A percentile compares a stretch with the other conserved stretches of the same genome.
Conservation (phyloP, 768 basidiomycete species). For the Lactarius psammicola region DNA sequence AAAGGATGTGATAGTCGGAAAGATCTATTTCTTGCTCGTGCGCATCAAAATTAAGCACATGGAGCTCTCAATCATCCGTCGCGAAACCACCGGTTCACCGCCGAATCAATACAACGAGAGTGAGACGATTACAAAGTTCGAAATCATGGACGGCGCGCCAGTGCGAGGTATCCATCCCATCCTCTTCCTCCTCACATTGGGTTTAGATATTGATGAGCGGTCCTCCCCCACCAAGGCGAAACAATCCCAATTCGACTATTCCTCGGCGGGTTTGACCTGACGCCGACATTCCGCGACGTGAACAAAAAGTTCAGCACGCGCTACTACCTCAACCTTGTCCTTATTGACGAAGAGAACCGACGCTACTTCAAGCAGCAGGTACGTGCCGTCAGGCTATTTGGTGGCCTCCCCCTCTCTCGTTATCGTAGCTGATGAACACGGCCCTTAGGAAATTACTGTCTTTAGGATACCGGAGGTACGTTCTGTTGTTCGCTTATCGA, state of each 20-base stretch:
- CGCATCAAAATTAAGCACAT: slow-evolving; percentile 99
- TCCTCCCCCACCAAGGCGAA: slow-evolving; percentile 62
- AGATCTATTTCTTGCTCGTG: slow-evolving; percentile 98
- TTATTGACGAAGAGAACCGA: slow-evolving; percentile 97
- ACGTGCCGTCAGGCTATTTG: slow-evolving; percentile 17
- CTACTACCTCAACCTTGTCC: slow-evolving; percentile 95
- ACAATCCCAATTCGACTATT: slow-evolving; percentile 98
- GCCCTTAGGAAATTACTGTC: slow-evolving; percentile 73
- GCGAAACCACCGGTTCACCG: slow-evolving; percentile 94
- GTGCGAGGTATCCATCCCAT: slow-evolving; percentile 69
- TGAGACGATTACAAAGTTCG: slow-evolving; percentile 98
- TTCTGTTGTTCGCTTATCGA: neutral
- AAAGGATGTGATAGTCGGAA: slow-evolving; percentile 98
- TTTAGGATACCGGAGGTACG: slow-evolving; percentile 86
- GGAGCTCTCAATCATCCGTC: slow-evolving; percentile 96
- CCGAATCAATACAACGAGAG: slow-evolving; percentile 99
- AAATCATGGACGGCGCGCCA: slow-evolving; percentile 98
- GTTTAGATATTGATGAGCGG: neutral
- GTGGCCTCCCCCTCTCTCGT: neutral
- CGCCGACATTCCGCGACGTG: slow-evolving; percentile 97
- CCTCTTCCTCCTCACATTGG: neutral
- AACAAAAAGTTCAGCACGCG: slow-evolving; percentile 99
- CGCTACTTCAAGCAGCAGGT: slow-evolving; percentile 98
- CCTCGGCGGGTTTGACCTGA: slow-evolving; percentile 96
- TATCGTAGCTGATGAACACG: neutral